These are phyloP conservation scores for Podospora anserina DNA, from an alignment of 495 filamentous ascomycete genomes.

Conservation along the genomic window DNA sequence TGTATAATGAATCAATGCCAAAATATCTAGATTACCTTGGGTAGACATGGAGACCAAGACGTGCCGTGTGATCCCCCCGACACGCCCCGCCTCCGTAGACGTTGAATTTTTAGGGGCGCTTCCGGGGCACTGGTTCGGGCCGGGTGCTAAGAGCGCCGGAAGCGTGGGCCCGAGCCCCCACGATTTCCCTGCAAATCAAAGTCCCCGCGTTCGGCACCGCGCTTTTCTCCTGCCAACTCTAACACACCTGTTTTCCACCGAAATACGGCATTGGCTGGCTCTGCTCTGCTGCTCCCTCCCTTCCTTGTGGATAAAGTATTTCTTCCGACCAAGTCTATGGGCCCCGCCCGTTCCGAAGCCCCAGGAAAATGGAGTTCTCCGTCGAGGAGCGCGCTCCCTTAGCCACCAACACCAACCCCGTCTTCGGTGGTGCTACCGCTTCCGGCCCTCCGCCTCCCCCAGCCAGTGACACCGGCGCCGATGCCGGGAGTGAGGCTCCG, in stretches of 20 bases:
- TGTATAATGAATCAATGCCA: too few relatives aligned
- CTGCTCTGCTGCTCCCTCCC: not conserved
- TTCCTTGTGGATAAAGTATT: constrained; percentile 2
- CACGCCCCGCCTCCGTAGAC: not conserved
- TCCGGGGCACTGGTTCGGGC: not conserved
- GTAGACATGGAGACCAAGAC: too few relatives aligned
- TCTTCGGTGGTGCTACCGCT: constrained; percentile 4
- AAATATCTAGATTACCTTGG: too few relatives aligned
- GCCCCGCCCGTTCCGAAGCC: not conserved
- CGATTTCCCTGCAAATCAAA: not conserved
- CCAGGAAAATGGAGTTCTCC: constrained; percentile 8
- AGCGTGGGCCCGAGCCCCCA: not conserved
- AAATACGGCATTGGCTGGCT: not conserved
- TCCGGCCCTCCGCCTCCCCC: constrained; percentile 14
- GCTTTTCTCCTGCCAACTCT: constrained; percentile 10
- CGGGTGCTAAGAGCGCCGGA: constrained; percentile 2
- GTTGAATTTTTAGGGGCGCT: not conserved
- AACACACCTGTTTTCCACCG: not conserved
- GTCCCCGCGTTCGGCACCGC: constrained; percentile 6
- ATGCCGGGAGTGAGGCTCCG: constrained; percentile 31
- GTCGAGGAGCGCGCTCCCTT: not conserved
- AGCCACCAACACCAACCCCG: constrained; percentile 11
- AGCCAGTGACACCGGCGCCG: constrained; percentile 27
- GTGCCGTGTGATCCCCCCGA: not conserved
- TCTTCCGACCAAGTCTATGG: not conserved